Conservation (phyloP, 208 protist genomes). For the Trypanosoma scelopori region DNA sequence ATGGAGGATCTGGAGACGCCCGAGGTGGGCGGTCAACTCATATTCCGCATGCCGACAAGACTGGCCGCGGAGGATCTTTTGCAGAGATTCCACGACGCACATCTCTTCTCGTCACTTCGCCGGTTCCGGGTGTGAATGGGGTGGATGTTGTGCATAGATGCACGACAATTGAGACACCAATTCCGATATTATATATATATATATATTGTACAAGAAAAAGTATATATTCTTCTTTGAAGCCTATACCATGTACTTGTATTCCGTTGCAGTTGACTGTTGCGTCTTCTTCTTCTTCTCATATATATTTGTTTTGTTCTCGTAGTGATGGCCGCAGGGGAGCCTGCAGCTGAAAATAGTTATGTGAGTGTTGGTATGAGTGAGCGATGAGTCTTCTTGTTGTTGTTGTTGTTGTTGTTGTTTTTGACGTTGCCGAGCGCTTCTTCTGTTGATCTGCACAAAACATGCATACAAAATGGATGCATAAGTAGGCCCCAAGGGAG, state of each 20-base stretch:
- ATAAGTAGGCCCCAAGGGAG: not conserved
- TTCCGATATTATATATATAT: no score
- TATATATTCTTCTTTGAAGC: constrained; percentile 14
- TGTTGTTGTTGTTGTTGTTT: no score
- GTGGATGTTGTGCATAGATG: not conserved
- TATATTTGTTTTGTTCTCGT: no score
- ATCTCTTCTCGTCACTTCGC: constrained; percentile 29
- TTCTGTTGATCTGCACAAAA: not conserved
- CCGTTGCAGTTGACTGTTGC: not conserved
- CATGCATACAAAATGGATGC: not conserved
- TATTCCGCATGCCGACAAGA: constrained; percentile 35
- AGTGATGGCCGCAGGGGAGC: no score
- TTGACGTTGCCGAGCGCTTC: not conserved
- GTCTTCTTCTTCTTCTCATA: no score
- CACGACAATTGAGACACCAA: no score
- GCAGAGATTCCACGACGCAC: constrained; percentile 26
- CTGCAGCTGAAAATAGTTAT: no score
- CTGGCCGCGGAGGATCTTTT: constrained; percentile 46
- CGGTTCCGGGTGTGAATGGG: constrained; percentile 16
- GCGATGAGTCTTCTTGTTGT: no score
- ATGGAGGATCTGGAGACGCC: constrained; percentile 11
- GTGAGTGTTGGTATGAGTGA: not conserved
- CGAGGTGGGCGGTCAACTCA: constrained; percentile 4
- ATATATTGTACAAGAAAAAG: no score
- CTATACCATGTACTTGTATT: constrained; percentile 7